Percentiles rank a stretch among this genome's conserved stretches.
Evolutionary conservation across 768 basidiomycete genomes (phyloP).

Genomic region (Calocera viscosa): DNA sequence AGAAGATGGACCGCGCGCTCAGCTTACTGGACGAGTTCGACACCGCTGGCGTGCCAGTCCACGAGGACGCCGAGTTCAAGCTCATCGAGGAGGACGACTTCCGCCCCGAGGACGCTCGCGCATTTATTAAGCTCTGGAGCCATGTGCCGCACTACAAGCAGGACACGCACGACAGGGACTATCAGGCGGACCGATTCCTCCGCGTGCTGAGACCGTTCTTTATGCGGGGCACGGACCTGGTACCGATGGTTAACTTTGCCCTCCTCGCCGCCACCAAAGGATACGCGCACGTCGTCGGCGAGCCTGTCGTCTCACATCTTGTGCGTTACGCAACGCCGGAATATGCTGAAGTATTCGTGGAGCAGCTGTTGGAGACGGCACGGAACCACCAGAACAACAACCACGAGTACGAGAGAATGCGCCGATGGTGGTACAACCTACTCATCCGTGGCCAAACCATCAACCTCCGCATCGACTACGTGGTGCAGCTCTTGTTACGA

Average conservation of each 20-base stretch:
- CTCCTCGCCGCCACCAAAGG: not conserved
- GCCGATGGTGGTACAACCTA: not conserved
- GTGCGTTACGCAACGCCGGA: not conserved
- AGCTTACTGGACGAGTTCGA: not conserved
- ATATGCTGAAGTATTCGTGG: not conserved
- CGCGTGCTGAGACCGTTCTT: not conserved
- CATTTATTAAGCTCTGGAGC: not conserved
- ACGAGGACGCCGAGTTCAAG: not conserved
- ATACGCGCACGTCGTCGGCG: not conserved
- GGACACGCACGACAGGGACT: not conserved
- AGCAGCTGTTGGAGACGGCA: not conserved
- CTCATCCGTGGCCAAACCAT: not conserved
- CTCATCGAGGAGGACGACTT: not conserved
- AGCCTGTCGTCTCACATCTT: not conserved
- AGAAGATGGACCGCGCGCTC: not conserved
- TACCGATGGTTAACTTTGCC: not conserved
- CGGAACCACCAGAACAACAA: not conserved
- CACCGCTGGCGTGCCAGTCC: not conserved
- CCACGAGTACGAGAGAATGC: not conserved
- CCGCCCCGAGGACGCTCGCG: not conserved
- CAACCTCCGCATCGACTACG: not conserved
- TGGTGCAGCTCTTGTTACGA: not conserved
- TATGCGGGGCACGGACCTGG: not conserved
- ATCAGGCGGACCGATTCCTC: not conserved
- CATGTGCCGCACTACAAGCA: not conserved